Base-by-base conservation (phyloP, 176 grass and related monocot species). In the Themeda triandra region DNA sequence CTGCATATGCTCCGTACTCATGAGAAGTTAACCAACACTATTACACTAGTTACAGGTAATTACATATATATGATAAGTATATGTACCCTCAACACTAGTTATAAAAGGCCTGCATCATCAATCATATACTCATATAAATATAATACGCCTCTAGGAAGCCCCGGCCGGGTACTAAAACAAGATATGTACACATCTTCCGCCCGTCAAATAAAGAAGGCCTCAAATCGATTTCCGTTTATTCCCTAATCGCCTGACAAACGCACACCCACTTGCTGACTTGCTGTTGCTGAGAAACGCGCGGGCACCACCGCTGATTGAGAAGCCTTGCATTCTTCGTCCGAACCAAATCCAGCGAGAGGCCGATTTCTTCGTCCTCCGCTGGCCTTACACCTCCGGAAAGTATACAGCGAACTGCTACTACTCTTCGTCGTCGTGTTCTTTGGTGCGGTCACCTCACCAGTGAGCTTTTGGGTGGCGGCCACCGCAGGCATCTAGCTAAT, bases 171-270 rank as follows among this genome's bases (percentile, higher is more conserved):
- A 86, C 73, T 72, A 76, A 88, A 93, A 73, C 51, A 91, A 83
- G 45, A 85, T 88, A 92, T 83, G 69, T 92, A 90, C 90, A 90
- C 33, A 19, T 76, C 58, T 73, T 72, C 66, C 33, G 53, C 27
- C 53, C 79, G 83, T 27, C 53, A 46, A 59, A 75, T 54, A 66
- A 68, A 75, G 31, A 44, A 31, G 63, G 41, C 41, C 74, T 69
- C 12, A 28, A 62, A 62, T 24, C 23, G 9, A 59, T 24, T 59
- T 76, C 31, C 63, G 63, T 85, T 90, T 90, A 81, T 53, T 87
- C 33, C 37, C 71, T 54, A 54, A 82, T 40, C 75, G 23, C 6
- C 30, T 79, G 39, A 69, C 80, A 69, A 81, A 90, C 64, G 46
- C 75, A 53, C 15, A 60, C 82, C 14, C 28, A 23, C n/a, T 30